Evolutionary conservation across 345 rosid genomes (phyloP), one percentile per base, ranked within the genome.

Genomic region (Orychophragmus violaceus): DNA sequence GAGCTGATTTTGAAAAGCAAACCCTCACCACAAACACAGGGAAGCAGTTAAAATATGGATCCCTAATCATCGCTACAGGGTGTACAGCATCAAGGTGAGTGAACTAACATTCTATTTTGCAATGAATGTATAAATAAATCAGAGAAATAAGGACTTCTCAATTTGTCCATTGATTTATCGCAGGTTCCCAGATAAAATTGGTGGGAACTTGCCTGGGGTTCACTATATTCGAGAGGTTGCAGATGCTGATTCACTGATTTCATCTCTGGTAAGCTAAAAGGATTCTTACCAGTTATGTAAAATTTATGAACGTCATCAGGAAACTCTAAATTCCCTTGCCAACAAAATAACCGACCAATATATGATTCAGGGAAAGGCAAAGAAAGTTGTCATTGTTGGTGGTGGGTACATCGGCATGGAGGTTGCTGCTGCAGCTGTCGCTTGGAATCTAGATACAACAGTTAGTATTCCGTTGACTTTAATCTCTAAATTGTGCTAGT

Each of bases 331-430:
- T 27, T 33, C 18, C 30, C 3, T 68, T n/a, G 41, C 28, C 9
- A 2, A 42, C 3, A 6, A 73, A 0, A 3, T 66, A 37, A 66
- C 42, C 35, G 60, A 46, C 28, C 28, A 27, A 42, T 33, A 16
- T 53, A 36, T 74, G 46, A 45, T 62, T 35, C 62, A 93, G 97
- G 90, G 77, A 65, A 90, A 84, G 70, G 81, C 98, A 53, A 70
- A 76, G 77, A 94, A 90, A 75, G 74, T 94, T 19, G 97, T 85
- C 10, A 73, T 94, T 48, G 85, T 94, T 49, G 99, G 97, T 59
- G 99, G 99, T 70, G 99, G 99, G 58, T 94, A 94, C 75, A 94
- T 94, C 23, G 99, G 99, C 64, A 94, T 94, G 99, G 97, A 94
- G 84, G 95, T 94, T 56, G 99, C 97, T 55, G 99, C 97, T 12